These are phyloP conservation scores for Vitellaria paradoxa DNA, from an alignment of 179 eudicot species.

Conservation along the genomic window DNA sequence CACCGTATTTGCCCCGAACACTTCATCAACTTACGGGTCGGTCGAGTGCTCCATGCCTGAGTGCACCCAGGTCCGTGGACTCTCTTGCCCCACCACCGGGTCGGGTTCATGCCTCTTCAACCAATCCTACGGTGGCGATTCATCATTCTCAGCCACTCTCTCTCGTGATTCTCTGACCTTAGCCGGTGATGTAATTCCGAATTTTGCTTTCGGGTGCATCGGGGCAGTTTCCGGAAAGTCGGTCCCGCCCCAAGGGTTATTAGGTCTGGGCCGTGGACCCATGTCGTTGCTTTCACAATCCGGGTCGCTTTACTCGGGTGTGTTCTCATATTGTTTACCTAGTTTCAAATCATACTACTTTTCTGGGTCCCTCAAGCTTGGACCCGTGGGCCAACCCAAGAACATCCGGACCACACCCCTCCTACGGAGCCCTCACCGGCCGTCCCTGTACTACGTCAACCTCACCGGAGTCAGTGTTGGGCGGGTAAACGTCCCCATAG, in stretches of 20 bases:
- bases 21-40: constrained; percentile 55
- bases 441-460: constrained; percentile 85
- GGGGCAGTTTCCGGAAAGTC: constrained; percentile 50
- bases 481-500: constrained; percentile 53
- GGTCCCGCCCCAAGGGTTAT: constrained; percentile 81
- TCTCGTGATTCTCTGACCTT: constrained; percentile 60
- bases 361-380: constrained; percentile 83
- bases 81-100: constrained; percentile 49
- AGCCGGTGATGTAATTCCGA: constrained; percentile 44
- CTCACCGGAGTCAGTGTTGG: constrained; percentile 76
- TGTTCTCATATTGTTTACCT: constrained; percentile 84
- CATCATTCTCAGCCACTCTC: constrained; percentile 60
- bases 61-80: constrained; percentile 58
- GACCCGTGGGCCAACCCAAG: constrained; percentile 70
- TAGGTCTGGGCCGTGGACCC: constrained; percentile 91
- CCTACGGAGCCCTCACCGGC: constrained; percentile 66
- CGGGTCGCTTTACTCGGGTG: constrained; percentile 53
- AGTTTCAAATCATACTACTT: constrained; percentile 92
- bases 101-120: constrained; percentile 56
- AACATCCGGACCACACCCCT: constrained; percentile 69
- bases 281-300: constrained; percentile 76
- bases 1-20: constrained; percentile 43
- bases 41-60: constrained; percentile 58
- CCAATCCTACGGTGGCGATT: constrained; percentile 82
- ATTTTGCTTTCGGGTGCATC: constrained; percentile 76